Evolutionary conservation across 2,329 filamentous ascomycete genomes (phyloP).

Genomic region (Paecilomyces niveus): DNA sequence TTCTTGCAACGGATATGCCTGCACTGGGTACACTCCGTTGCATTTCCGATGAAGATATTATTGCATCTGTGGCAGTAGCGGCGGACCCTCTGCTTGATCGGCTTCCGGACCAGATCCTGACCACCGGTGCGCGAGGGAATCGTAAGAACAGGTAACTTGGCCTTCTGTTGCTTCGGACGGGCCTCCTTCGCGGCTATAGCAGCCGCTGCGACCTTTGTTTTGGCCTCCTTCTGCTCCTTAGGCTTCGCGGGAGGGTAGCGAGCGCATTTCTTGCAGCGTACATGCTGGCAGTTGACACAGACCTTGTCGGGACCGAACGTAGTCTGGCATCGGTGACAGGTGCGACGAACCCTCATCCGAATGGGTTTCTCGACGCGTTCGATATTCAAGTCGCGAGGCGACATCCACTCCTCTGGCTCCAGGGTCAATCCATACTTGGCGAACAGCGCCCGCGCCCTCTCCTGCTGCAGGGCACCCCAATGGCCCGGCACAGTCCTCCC

Average conservation of each 20-base stretch:
- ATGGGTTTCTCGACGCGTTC: constrained; percentile 40
- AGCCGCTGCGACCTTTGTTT: constrained; percentile 28
- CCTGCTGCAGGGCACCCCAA: constrained; percentile 34
- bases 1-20: constrained; percentile 68
- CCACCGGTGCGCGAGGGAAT: constrained; percentile 59
- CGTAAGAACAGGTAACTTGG: constrained; percentile 23
- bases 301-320: constrained; percentile 66
- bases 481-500: constrained; percentile 16
- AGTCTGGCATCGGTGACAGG: constrained; percentile 73
- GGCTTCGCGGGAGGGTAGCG: constrained; percentile 64
- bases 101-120: constrained; percentile 65
- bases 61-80: constrained; percentile 71
- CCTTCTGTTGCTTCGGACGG: constrained; percentile 40
- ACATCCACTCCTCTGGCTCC: constrained; percentile 36
- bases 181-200: constrained; percentile 34
- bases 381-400: constrained; percentile 24
- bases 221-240: constrained; percentile 48
- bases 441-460: constrained; percentile 38
- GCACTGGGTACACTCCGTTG: constrained; percentile 62
- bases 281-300: constrained; percentile 71
- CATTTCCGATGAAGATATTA: constrained; percentile 51
- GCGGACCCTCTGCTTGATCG: constrained; percentile 64
- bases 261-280: constrained; percentile 71
- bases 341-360: constrained; percentile 44
- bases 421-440: constrained; percentile 41